Evolutionary conservation across 2,329 filamentous ascomycete species (phyloP).

Genomic region (Beauveria sp.): DNA sequence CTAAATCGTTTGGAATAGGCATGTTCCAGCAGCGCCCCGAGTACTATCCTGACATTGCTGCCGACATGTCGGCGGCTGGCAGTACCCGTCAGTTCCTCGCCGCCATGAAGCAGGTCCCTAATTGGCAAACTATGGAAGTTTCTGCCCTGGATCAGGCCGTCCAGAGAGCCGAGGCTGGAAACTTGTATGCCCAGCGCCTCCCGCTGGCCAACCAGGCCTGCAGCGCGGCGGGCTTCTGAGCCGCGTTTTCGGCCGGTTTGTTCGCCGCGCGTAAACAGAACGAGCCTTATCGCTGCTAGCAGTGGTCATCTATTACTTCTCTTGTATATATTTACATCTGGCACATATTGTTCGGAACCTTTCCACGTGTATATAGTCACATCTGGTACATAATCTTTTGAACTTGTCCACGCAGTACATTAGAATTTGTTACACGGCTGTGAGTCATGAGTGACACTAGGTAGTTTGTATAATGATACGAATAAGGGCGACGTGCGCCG

Average conservation of each 20-base stretch:
- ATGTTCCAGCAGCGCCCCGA: conserved; percentile 10
- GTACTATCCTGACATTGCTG: conserved; percentile 7
- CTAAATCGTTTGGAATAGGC: background rate
- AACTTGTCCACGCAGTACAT: no score
- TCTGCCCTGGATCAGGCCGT: conserved; percentile 7
- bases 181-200: conserved; percentile 9
- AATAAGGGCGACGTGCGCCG: no score
- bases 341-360: background rate
- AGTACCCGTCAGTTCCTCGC: conserved; percentile 6
- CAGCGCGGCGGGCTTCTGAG: conserved; percentile 6
- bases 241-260: background rate
- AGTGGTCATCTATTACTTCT: background rate
- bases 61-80: conserved; percentile 10
- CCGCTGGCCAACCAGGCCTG: conserved; percentile 6
- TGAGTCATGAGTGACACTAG: no score
- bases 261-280: background rate
- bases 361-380: background rate
- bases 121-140: conserved; percentile 9
- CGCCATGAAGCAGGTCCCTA: background rate
- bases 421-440: no score
- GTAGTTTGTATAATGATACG: no score
- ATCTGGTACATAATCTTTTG: no score
- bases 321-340: background rate
- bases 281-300: background rate
- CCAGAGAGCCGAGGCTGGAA: conserved; percentile 9